Evolutionary conservation across 2,329 filamentous ascomycete genomes (phyloP), one percentile per base, ranked within the genome.

Genomic region (Scedosporium dehoogii): DNA sequence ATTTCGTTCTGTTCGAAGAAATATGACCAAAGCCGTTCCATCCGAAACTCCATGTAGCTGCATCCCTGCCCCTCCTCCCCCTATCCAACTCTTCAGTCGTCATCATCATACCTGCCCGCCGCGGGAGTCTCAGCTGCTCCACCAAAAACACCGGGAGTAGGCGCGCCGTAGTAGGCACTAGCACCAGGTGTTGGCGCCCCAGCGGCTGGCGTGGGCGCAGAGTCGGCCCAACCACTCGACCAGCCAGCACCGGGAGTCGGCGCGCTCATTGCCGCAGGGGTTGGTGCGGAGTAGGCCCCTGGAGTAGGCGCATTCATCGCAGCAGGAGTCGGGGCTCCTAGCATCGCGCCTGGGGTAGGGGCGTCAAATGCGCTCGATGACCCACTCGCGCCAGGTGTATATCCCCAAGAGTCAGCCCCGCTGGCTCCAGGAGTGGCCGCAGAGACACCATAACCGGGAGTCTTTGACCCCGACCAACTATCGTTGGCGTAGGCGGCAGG

Each of bases 381-480:
- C 9, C 75, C 78, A 42, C 75, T 76, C 3, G 76, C 73, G 1
- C 79, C 80, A 2, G 81, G 78, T 1, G 82, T 83, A 70, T 84
- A 85, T 44, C 81, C 82, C 84, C 85, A 87, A 5, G 80, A 76
- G 64, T 87, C 84, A 59, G 78, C 78, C 60, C 79, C 82, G 69
- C 81, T 83, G 60, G 79, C 83, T 9, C 80, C 81, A 0, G 83
- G 83, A 1, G 83, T 85, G 2, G 83, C 82, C 3, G 83, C 83
- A 3, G 82, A 82, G 7, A 76, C 78, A 27, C 82, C 84, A 70
- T 89, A 92, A 1, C 85, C 87, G 3, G 92, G 92, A 1, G 91
- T 96, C 73, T 92, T 90, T 33, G 88, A 89, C 6, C 89, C 85
- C 3, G 82, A 79, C 78, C 88, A 90, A 38, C 82, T 78, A 64